Evolutionary conservation across 768 basidiomycete genomes (phyloP).

Genomic region (Saitozyma sp.): DNA sequence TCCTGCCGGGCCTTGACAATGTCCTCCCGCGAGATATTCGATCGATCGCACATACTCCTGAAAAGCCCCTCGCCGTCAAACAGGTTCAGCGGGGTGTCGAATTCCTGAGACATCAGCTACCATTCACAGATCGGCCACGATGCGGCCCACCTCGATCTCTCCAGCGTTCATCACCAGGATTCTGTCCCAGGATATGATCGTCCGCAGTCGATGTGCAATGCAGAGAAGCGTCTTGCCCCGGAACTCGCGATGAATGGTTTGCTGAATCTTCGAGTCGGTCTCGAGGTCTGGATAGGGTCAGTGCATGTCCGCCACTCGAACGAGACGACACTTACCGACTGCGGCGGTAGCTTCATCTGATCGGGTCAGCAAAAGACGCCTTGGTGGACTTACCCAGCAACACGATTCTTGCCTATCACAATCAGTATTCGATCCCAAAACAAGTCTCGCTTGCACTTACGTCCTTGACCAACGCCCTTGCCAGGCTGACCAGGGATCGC

Average conservation of each 20-base stretch:
- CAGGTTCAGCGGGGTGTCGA: conserved; percentile 70
- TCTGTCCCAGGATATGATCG: conserved; percentile 82
- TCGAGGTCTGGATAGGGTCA: conserved; percentile 55
- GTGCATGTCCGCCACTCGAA: conserved; percentile 23
- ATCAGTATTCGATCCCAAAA: neutral
- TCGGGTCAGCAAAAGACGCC: conserved; percentile 6
- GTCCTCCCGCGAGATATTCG: conserved; percentile 71
- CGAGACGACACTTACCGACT: conserved; percentile 59
- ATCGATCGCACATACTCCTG: conserved; percentile 78
- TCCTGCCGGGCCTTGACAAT: conserved; percentile 53
- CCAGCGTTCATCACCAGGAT: conserved; percentile 84
- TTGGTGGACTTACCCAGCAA: conserved; percentile 60
- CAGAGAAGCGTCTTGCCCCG: conserved; percentile 77
- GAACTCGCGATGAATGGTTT: conserved; percentile 84
- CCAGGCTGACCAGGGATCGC: conserved; percentile 81
- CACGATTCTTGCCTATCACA: conserved; percentile 57
- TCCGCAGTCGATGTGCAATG: conserved; percentile 78
- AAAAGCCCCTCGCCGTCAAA: conserved; percentile 69
- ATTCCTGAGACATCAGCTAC: conserved; percentile 57
- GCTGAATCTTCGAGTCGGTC: conserved; percentile 84
- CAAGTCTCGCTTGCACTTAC: conserved; percentile 11
- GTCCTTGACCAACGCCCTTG: conserved; percentile 83
- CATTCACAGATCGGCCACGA: conserved; percentile 9
- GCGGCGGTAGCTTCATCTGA: conserved; percentile 80
- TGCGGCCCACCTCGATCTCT: conserved; percentile 62